phyloP scores from a whole-genome alignment of 805 yeast genomes.

The Sungouiozyma ichnusensis region DNA sequence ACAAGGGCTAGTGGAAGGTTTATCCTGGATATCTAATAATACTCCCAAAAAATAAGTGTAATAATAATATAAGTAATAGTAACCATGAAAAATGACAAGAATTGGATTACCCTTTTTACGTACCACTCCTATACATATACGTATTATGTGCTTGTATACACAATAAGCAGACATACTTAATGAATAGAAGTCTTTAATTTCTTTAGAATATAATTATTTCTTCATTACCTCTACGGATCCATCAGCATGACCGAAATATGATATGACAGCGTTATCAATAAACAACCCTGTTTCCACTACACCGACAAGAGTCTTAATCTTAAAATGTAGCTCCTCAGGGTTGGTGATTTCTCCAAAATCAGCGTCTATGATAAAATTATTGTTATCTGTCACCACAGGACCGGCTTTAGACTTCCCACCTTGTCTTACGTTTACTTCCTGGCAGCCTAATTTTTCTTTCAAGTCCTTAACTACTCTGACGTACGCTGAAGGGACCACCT shows the following conservation, averaged over 20 bases:
- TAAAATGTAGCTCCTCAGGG: conserved; percentile 43
- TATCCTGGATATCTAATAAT: conserved; percentile 74
- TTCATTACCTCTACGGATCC: conserved; percentile 42
- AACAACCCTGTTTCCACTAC: conserved; percentile 96
- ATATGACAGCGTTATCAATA: conserved; percentile 55
- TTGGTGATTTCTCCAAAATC: conserved; percentile 68
- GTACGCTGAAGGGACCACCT: conserved; percentile 83
- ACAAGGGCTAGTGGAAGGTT: conserved; percentile 78
- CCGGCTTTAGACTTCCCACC: conserved; percentile 95
- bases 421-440: conserved; percentile 63
- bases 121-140: neutral
- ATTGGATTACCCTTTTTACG: too few species aligned
- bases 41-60: conserved; percentile 20
- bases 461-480: conserved; percentile 64
- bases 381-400: conserved; percentile 91
- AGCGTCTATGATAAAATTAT: conserved; percentile 86
- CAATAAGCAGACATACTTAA: too few species aligned
- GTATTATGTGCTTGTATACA: too few species aligned
- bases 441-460: conserved; percentile 31
- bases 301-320: conserved; percentile 72
- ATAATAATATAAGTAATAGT: neutral
- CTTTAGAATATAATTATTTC: conserved; percentile 12
- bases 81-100: neutral
- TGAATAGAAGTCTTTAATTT: neutral
- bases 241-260: conserved; percentile 80